Evolutionary conservation across 495 filamentous ascomycete genomes (phyloP).

Genomic region (Hypoxylon lenormandii): DNA sequence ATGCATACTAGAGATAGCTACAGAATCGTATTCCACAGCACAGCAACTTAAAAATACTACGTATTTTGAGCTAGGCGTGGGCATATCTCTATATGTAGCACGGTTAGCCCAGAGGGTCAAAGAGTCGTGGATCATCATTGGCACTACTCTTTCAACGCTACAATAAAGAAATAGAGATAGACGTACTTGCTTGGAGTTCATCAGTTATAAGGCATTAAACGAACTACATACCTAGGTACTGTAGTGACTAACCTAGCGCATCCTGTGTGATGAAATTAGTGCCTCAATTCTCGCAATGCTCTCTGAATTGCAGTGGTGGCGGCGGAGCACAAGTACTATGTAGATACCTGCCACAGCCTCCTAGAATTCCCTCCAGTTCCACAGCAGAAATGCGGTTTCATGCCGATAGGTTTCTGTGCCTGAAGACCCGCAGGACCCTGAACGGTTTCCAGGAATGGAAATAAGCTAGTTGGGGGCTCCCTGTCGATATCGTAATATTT

Average conservation of each 20-base stretch:
- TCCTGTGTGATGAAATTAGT: slow-evolving; percentile 4
- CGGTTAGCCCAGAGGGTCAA: not conserved
- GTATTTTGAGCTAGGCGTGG: not conserved
- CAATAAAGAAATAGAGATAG: too few relatives aligned
- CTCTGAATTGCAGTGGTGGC: slow-evolving; percentile 11
- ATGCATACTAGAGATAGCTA: not conserved
- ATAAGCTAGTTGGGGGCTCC: slow-evolving; percentile 15
- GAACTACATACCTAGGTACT: too few relatives aligned
- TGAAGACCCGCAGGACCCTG: slow-evolving; percentile 31
- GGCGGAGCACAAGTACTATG: slow-evolving; percentile 31
- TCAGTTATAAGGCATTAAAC: not conserved
- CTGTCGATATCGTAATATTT: slow-evolving; percentile 41
- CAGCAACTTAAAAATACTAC: too few relatives aligned
- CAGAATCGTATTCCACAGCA: slow-evolving; percentile 1
- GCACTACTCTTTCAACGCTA: too few relatives aligned
- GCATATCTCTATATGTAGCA: not conserved
- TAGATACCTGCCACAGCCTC: slow-evolving; percentile 1
- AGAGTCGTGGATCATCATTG: not conserved
- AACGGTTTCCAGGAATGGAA: slow-evolving; percentile 23
- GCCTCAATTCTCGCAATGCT: slow-evolving; percentile 10
- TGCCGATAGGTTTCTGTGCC: slow-evolving; percentile 31
- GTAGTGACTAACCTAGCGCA: not conserved
- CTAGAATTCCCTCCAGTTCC: slow-evolving; percentile 31
- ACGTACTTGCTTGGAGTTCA: too few relatives aligned
- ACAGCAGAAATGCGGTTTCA: slow-evolving; percentile 26